These are phyloP conservation scores for Spergularia marina DNA, from an alignment of 148 eudicot genomes.

Conservation along the genomic window DNA sequence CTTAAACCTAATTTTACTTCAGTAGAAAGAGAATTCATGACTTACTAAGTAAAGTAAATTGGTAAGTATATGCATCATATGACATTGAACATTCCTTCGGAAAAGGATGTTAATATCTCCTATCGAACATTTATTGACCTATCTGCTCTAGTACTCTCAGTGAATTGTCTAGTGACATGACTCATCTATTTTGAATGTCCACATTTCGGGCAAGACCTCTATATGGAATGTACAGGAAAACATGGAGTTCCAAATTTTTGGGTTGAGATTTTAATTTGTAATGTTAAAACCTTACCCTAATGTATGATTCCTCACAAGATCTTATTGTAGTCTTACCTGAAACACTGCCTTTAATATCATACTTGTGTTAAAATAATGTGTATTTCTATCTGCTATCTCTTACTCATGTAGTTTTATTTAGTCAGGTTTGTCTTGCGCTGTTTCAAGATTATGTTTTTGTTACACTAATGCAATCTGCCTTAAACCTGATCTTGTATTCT, in stretches of 20 bases:
- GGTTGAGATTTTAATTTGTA: too few relatives aligned
- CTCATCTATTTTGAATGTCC: background rate
- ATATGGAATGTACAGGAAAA: too few relatives aligned
- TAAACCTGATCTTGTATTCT: background rate
- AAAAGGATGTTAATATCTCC: background rate
- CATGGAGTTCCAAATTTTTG: too few relatives aligned
- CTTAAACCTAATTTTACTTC: background rate
- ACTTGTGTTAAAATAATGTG: background rate
- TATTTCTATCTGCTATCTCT: background rate
- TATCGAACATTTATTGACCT: background rate
- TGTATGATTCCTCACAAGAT: too few relatives aligned
- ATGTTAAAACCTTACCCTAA: too few relatives aligned
- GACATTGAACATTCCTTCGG: background rate
- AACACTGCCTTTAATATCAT: background rate
- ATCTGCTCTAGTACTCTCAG: too few relatives aligned
- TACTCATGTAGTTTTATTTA: background rate
- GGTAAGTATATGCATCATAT: background rate
- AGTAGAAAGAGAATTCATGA: background rate
- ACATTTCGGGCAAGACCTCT: too few relatives aligned
- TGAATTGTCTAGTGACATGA: background rate
- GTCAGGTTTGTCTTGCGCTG: background rate
- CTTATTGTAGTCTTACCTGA: too few relatives aligned
- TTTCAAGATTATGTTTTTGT: background rate
- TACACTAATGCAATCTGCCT: background rate
- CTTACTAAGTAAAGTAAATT: background rate